A percentile compares a stretch with the other conserved stretches of the same genome.
Conservation (phyloP, 768 basidiomycete genomes). For the Leucocoprinus birnbaumii region DNA sequence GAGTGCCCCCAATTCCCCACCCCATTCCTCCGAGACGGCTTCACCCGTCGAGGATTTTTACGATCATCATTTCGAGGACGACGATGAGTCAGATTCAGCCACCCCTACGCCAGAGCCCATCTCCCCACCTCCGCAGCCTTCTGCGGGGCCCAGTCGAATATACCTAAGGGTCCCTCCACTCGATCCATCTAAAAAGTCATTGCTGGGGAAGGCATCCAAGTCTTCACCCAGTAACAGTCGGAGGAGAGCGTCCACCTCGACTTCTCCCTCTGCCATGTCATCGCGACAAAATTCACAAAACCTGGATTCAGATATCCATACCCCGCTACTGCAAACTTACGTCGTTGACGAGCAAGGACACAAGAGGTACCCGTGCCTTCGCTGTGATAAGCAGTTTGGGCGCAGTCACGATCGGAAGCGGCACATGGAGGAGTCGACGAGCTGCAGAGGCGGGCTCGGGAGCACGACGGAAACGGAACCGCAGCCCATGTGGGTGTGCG, state of each 20-base stretch:
- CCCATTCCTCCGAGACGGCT: neutral
- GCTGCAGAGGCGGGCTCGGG: conserved; percentile 2
- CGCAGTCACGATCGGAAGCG: conserved; percentile 7
- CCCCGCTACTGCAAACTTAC: neutral
- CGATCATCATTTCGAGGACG: neutral
- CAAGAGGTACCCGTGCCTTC: conserved; percentile 7
- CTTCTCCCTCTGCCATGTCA: neutral
- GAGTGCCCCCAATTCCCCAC: neutral
- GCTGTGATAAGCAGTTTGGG: conserved; percentile 8
- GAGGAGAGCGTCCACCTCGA: neutral
- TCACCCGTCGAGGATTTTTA: neutral
- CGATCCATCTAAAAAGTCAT: neutral
- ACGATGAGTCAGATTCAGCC: neutral
- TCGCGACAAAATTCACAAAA: neutral
- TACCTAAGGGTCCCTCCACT: neutral
- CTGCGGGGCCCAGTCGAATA: neutral
- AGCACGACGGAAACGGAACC: neutral
- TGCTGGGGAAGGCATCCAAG: neutral
- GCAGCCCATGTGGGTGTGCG: conserved; percentile 6
- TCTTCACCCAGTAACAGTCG: neutral
- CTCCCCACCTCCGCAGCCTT: neutral
- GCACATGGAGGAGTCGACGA: conserved; percentile 11
- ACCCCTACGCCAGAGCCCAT: neutral
- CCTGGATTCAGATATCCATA: neutral
- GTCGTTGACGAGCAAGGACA: conserved; percentile 4